Evolutionary conservation across 1,139 yeast genomes (phyloP).

Genomic region (Saccharomycopsis hybrid): DNA sequence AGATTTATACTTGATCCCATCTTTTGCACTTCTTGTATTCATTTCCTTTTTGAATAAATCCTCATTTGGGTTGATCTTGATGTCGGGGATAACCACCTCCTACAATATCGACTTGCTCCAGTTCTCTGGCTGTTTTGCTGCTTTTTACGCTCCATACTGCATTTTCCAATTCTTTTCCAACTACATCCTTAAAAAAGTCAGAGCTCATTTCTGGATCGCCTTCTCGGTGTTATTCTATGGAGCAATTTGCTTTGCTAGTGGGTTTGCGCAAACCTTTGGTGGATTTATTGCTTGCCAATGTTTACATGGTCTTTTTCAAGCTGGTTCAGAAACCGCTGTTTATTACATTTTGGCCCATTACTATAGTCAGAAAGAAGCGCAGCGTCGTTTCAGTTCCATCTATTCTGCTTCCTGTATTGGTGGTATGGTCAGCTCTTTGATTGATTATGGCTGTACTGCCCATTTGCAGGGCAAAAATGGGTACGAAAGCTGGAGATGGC

Average conservation of each 20-base stretch:
- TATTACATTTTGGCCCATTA: slow-evolving; percentile 57
- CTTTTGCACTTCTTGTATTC: slow-evolving; percentile 62
- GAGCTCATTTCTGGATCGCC: slow-evolving; percentile 62
- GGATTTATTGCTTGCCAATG: slow-evolving; percentile 56
- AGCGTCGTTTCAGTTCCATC: slow-evolving; percentile 60
- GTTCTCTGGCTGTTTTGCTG: slow-evolving; percentile 53
- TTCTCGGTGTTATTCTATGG: slow-evolving; percentile 56
- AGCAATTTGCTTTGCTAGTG: slow-evolving; percentile 57
- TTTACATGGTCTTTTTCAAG: slow-evolving; percentile 58
- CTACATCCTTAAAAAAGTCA: slow-evolving; percentile 48
- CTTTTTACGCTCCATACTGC: slow-evolving; percentile 68
- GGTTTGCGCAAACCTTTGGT: slow-evolving; percentile 52
- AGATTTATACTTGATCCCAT: slow-evolving; percentile 59
- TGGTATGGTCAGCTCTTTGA: slow-evolving; percentile 78
- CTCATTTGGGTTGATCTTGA: slow-evolving; percentile 50
- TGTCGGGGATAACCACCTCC: slow-evolving; percentile 64
- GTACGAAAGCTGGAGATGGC: slow-evolving; percentile 61
- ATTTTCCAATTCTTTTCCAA: slow-evolving; percentile 64
- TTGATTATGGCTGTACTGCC: slow-evolving; percentile 52
- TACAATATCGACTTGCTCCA: slow-evolving; percentile 54
- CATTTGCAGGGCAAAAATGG: slow-evolving; percentile 46
- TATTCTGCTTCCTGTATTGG: slow-evolving; percentile 68
- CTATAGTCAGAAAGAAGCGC: slow-evolving; percentile 56
- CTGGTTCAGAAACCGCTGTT: slow-evolving; percentile 69
- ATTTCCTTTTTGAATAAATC: slow-evolving; percentile 62